Percentiles rank a stretch among this genome's conserved stretches.
Evolutionary conservation across 148 eudicot genomes (phyloP).

Genomic region (Rhododendron williamsianum): DNA sequence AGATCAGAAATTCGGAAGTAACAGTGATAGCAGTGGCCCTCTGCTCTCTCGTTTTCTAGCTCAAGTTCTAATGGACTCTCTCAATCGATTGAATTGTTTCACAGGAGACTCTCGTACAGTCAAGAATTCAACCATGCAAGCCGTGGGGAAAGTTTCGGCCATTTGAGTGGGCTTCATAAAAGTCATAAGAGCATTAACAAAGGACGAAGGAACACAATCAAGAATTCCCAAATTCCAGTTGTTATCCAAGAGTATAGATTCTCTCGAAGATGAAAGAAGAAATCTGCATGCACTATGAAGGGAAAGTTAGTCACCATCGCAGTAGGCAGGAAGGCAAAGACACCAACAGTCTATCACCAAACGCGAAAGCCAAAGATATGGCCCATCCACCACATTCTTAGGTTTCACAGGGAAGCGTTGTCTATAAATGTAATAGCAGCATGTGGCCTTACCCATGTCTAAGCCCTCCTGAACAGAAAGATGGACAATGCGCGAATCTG

Average conservation of each 20-base stretch:
- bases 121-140: not conserved
- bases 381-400: slow-evolving; percentile 28
- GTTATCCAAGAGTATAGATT: slow-evolving; percentile 35
- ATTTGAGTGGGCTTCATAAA: no score
- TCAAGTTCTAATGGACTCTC: slow-evolving; percentile 19
- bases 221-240: slow-evolving; percentile 37
- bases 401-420: slow-evolving; percentile 35
- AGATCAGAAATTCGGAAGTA: no score
- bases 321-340: slow-evolving; percentile 45
- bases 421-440: slow-evolving; percentile 38
- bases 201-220: no score
- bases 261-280: slow-evolving; percentile 44
- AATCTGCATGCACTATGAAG: slow-evolving; percentile 45
- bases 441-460: slow-evolving; percentile 21
- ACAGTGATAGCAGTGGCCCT: not conserved
- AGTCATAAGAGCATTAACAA: no score
- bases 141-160: no score
- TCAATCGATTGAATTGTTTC: slow-evolving; percentile 23
- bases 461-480: slow-evolving; percentile 24
- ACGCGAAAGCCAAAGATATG: slow-evolving; percentile 40
- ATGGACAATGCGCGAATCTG: slow-evolving; percentile 28
- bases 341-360: slow-evolving; percentile 32
- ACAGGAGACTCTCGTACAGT: slow-evolving; percentile 23
- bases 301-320: slow-evolving; percentile 45
- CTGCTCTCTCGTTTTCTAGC: not conserved